Evolutionary conservation across 257 asterid species (phyloP), one percentile per base, ranked within the genome.

Genomic region (Linaria vulgaris): DNA sequence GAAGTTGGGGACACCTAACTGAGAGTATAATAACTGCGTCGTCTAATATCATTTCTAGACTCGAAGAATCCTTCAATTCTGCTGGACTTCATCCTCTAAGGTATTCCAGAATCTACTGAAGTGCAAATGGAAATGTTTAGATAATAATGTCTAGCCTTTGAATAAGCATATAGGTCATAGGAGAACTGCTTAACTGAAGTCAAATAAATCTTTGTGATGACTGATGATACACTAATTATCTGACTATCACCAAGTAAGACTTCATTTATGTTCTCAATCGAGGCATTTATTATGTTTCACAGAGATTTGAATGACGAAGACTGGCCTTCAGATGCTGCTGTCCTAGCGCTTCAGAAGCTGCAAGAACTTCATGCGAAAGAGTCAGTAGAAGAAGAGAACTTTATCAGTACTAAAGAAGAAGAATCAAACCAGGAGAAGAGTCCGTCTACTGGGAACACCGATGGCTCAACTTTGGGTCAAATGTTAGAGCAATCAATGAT

Each of bases 291-390:
- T 52, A 15, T 47, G 9, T 58, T 25, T 30, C 46, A n/a, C n/a
- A 89, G 96, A 48, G 71, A 69, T 54, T 51, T 46, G 37, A 67
- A 56, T 7, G 83, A 72, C 16, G 72, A 68, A 0, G 74, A 61
- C 38, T 82, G 94, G 90, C 83, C 77, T 16, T 70, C 62, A 34
- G 81, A 72, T 54, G 73, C 79, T 56, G 91, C 91, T 39, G 62
- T 12, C 12, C 64, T 17, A 57, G 78, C 90, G 43, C 77, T 89
- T 12, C 74, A 72, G 38, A 84, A 74, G n/a, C n/a, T n/a, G 75
- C 79, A 84, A 45, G 83, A 79, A 62, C 64, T 79, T 69, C 72
- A 73, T 12, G 77, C 66, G 30, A 73, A 37, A 12, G 80, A 76
- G 70, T 30, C 61, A 0, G 24, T 59, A 23, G 65, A 73, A 62